Base-by-base conservation (phyloP, 2,329 filamentous ascomycete genomes). In the Pestalotiopsis sp. region DNA sequence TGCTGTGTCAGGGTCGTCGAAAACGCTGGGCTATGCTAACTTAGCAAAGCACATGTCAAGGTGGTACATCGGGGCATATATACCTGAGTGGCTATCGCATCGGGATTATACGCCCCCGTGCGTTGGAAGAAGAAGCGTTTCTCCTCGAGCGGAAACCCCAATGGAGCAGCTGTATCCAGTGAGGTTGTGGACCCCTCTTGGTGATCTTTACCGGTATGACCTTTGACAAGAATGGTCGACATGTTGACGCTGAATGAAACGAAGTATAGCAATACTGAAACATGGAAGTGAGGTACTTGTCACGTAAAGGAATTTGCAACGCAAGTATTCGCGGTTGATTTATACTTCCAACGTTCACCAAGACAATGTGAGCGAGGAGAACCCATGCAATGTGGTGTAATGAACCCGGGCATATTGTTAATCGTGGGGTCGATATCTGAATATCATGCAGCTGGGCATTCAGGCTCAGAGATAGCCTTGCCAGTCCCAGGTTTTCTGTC, bases 1-100 rank as follows among this genome's bases (percentile, higher is more conserved):
- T 2, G 79, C 79, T 2, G 77, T 77, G 3, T 80, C 77, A 0
- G 81, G 80, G 64, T 84, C 79, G 57, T 84, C 82, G 62, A 77
- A 83, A 7, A 83, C 81, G 3, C 81, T 83, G 2, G 78, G 81
- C 66, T 82, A 78, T 13, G 3, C 23, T 67, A 27, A 59, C 41
- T 52, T 36, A 31, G 49, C 7, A 64, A 11, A 36, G 52, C 45
- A 12, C 12, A 36, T 64, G 58, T 69, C 12, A 68, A 45, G 11
- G 4, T 31, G 4, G n/a, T 17, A 13, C 2, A 4, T 31, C 20
- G 31, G 31, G 31, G 31, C 7, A 49, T 64, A 66, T 64, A 17
- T 49, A 75, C 74, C 68, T 73, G 73, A 3, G 73, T 74, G 6
- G 73, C 74, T 31, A 73, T 73, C 36, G 72, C 70, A 27, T 73